phyloP scores from a whole-genome alignment of 2,329 filamentous ascomycete genomes.

The Pseudocercospora cruenta region DNA sequence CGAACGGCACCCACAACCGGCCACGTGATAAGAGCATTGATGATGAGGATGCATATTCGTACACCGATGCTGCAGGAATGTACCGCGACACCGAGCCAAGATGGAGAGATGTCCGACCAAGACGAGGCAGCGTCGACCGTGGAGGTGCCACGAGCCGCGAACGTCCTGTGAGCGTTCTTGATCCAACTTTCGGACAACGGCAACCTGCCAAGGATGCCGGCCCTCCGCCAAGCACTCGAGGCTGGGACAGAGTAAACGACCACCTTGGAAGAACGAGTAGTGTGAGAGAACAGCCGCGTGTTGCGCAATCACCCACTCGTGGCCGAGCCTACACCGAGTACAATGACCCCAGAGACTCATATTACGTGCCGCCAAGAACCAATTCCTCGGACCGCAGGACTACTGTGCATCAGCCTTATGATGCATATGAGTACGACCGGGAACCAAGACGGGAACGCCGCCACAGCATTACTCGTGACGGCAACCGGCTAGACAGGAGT shows the following conservation, averaged over 20 bases:
- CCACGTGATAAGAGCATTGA: constrained; percentile 36
- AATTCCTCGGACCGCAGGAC: constrained; percentile 46
- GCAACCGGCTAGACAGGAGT: constrained; percentile 45
- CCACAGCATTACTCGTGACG: constrained; percentile 42
- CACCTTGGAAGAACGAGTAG: constrained; percentile 47
- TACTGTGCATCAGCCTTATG: constrained; percentile 39
- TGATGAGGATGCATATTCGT: constrained; percentile 53
- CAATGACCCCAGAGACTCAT: constrained; percentile 41
- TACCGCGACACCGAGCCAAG: constrained; percentile 55
- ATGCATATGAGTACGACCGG: constrained; percentile 48
- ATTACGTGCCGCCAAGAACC: constrained; percentile 40
- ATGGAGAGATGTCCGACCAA: constrained; percentile 44
- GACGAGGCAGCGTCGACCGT: constrained; percentile 51
- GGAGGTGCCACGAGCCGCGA: constrained; percentile 41
- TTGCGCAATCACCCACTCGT: constrained; percentile 35
- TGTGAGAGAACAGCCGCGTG: constrained; percentile 45
- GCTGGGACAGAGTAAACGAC: constrained; percentile 69
- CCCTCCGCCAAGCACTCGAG: constrained; percentile 70
- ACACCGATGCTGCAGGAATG: constrained; percentile 56
- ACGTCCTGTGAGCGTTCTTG: constrained; percentile 51
- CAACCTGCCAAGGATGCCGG: constrained; percentile 43
- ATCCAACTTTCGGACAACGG: constrained; percentile 37
- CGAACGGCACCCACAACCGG: constrained; percentile 30
- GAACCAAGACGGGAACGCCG: constrained; percentile 43
- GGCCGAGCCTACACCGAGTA: constrained; percentile 31